Percentiles rank a stretch among this genome's conserved stretches.
These are phyloP conservation scores for Akanthomyces lecanii DNA, from an alignment of 2,329 filamentous ascomycete genomes.

Conservation along the genomic window DNA sequence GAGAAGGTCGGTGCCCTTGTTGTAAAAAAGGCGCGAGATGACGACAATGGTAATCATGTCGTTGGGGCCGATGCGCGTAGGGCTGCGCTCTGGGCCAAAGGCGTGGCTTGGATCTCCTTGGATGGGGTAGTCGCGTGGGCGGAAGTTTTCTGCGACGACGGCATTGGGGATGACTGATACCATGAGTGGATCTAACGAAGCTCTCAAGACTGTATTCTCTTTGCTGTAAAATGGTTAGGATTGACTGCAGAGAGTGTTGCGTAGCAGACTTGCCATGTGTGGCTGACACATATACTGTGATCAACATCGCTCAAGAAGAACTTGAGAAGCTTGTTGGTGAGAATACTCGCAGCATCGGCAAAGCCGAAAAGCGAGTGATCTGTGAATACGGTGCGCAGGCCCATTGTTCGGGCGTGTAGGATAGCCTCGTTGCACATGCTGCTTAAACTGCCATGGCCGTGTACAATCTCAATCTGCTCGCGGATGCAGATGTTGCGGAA, in stretches of 20 bases:
- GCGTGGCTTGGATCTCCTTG: constrained; percentile 26
- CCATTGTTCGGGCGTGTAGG: constrained; percentile 93
- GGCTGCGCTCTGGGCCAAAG: constrained; percentile 46
- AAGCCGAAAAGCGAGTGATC: constrained; percentile 98
- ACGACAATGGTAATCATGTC: constrained; percentile 95
- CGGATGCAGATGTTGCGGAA: constrained; percentile 94
- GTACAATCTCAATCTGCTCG: constrained; percentile 93
- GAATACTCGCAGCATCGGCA: constrained; percentile 89
- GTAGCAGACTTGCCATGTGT: constrained; percentile 70
- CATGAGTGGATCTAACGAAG: constrained; percentile 91
- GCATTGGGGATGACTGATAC: constrained; percentile 98
- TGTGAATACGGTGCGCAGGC: constrained; percentile 89
- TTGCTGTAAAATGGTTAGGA: constrained; percentile 56
- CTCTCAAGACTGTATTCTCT: constrained; percentile 93
- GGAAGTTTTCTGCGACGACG: constrained; percentile 93
- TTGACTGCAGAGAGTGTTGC: neutral
- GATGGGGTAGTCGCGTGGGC: constrained; percentile 51
- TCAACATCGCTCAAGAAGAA: constrained; percentile 95
- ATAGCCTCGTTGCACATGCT: constrained; percentile 94
- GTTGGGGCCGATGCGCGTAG: constrained; percentile 69
- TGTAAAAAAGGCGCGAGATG: constrained; percentile 95
- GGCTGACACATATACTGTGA: constrained; percentile 96
- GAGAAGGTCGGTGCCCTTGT: constrained; percentile 96
- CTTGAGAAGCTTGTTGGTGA: constrained; percentile 95
- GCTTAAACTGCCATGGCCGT: constrained; percentile 93